Evolutionary conservation across 2,329 filamentous ascomycete species (phyloP), one percentile per base, ranked within the genome.

Genomic region (Xylaria sp.): DNA sequence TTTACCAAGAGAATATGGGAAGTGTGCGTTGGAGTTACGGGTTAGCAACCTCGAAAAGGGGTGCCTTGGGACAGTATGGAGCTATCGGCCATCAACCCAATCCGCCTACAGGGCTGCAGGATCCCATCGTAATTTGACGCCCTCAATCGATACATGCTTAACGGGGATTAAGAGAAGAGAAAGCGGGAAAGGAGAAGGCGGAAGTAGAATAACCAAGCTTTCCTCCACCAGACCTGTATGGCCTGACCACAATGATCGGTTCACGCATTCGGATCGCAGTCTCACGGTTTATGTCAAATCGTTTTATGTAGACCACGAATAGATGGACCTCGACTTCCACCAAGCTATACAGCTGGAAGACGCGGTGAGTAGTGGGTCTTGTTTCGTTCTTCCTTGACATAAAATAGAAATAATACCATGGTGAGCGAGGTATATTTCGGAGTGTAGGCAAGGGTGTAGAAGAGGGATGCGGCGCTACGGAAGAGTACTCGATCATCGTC

Each of bases 361-460:
- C 84, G 87, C 86, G 90, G 89, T 92, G 91, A 93, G 90, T 92
- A 90, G 82, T 81, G 81, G 85, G 86, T 80, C 82, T 72, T 74
- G 60, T 70, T 76, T 90, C 82, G 74, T 84, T 94, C 89, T 94
- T 87, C 91, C 91, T 93, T 84, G 87, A 86, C 88, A 89, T 89
- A 88, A 93, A 93, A 93, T 93, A 93, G 91, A 91, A 92, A 89
- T 89, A 85, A 86, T 84, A 90, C 90, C 90, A 93, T 85, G 82
- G 88, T 77, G 85, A 81, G 83, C 82, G 81, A 82, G 86, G 89
- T 89, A 88, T 85, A 87, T 89, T 86, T 92, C 92, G 91, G 91
- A 94, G 91, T 94, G 91, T 92, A 92, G 90, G 87, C 86, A 90
- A 92, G 90, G 77, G 78, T 72, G 91, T 92, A 92, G 90, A 87